Percentiles rank a stretch among this genome's conserved stretches.
These are phyloP conservation scores for Populus deltoides DNA, from an alignment of 345 rosid species.

Conservation along the genomic window DNA sequence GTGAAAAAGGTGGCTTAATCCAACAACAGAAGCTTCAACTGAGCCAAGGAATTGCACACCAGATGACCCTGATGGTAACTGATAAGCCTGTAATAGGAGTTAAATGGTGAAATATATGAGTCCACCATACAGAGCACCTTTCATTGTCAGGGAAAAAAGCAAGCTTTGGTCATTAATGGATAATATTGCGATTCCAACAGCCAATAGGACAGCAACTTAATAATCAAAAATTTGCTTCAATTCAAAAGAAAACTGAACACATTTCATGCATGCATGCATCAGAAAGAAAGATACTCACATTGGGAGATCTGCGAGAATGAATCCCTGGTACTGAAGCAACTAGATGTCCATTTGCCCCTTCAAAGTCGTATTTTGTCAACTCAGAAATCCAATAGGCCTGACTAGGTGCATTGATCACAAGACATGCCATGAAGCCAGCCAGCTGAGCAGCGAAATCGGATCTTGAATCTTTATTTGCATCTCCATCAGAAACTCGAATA, in stretches of 20 bases:
- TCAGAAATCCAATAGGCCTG: constrained; percentile 82
- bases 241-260: background rate
- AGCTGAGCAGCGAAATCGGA: constrained; percentile 87
- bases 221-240: background rate
- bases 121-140: constrained; percentile 5
- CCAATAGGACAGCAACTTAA: background rate
- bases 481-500: constrained; percentile 34
- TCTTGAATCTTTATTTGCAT: constrained; percentile 29
- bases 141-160: background rate
- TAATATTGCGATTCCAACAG: background rate
- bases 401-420: constrained; percentile 71
- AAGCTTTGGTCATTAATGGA: background rate
- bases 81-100: constrained; percentile 31
- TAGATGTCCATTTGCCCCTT: constrained; percentile 62
- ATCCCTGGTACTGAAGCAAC: constrained; percentile 86
- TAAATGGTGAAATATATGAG: background rate
- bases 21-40: constrained; percentile 82
- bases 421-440: constrained; percentile 84
- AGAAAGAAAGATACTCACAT: constrained; percentile 34
- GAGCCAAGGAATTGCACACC: constrained; percentile 47
- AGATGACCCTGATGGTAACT: constrained; percentile 19
- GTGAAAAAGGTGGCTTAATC: constrained; percentile 74
- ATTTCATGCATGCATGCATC: background rate
- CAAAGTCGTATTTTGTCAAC: constrained; percentile 73
- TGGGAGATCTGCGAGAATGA: constrained; percentile 48